A percentile compares a stretch with the other conserved stretches of the same genome.
phyloP scores from a whole-genome alignment of 2,329 filamentous ascomycete genomes.

The Talaromyces sp. region DNA sequence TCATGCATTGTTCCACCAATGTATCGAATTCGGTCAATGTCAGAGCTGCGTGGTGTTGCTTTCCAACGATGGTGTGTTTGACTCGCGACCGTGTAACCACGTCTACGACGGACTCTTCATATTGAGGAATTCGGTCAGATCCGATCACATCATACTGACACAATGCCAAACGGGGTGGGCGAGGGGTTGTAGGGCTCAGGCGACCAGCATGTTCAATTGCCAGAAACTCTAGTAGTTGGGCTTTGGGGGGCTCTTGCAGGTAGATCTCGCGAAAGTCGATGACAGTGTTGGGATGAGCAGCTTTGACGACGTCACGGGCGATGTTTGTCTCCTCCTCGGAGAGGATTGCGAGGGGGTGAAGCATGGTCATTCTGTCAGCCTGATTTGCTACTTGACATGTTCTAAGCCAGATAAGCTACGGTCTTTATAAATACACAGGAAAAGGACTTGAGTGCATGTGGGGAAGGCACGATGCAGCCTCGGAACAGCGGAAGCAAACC shows the following conservation, averaged over 20 bases:
- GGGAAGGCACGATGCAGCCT: neutral
- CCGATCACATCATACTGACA: constrained; percentile 62
- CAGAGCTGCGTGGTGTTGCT: constrained; percentile 52
- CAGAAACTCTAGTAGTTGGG: constrained; percentile 52
- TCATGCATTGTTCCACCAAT: constrained; percentile 53
- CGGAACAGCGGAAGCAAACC: neutral
- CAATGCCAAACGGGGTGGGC: constrained; percentile 54
- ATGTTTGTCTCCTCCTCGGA: constrained; percentile 37
- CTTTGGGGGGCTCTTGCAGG: constrained; percentile 55
- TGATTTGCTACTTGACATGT: no score
- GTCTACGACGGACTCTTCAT: constrained; percentile 58
- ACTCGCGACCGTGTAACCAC: constrained; percentile 47
- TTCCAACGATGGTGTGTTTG: constrained; percentile 51
- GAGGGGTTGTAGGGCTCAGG: constrained; percentile 43
- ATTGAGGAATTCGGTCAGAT: constrained; percentile 54
- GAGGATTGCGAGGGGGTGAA: constrained; percentile 39
- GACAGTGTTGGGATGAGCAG: constrained; percentile 32
- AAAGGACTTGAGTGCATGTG: neutral
- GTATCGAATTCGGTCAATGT: constrained; percentile 52
- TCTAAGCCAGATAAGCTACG: no score
- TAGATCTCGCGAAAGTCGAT: constrained; percentile 55
- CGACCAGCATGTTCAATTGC: constrained; percentile 51
- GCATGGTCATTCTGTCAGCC: constrained; percentile 23
- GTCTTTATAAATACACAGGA: no score
- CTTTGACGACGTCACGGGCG: constrained; percentile 37